These are phyloP conservation scores for Coelastrella sp. DNA, from an alignment of 139 green algal species.

Conservation along the genomic window DNA sequence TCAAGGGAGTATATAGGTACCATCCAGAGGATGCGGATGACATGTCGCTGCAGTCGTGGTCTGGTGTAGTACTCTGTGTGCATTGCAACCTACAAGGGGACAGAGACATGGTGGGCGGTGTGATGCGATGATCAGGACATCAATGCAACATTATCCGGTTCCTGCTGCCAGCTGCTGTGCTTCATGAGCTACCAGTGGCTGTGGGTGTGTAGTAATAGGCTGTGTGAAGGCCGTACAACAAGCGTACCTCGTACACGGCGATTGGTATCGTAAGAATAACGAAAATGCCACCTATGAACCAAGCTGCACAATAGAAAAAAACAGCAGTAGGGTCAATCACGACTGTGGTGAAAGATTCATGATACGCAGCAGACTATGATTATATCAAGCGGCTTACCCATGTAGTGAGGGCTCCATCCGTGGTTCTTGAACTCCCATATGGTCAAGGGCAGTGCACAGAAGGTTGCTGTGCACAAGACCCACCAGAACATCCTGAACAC, in stretches of 20 bases:
- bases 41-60: constrained; percentile 88
- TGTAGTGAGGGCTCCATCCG: constrained; percentile 70
- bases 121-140: no score
- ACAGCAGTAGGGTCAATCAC: no score
- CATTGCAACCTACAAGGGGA: constrained; percentile 82
- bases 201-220: neutral
- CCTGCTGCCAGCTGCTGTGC: neutral
- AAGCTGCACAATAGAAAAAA: constrained; percentile 67
- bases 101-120: neutral
- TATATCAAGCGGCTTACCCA: constrained; percentile 11
- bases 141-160: neutral
- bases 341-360: no score
- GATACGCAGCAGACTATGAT: neutral
- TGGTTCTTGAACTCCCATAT: constrained; percentile 83
- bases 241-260: constrained; percentile 88
- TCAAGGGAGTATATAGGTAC: constrained; percentile 94
- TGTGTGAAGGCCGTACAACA: no score
- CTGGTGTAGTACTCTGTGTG: constrained; percentile 95
- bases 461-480: constrained; percentile 63
- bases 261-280: constrained; percentile 91
- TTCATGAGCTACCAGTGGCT: neutral
- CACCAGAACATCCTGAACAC: constrained; percentile 59
- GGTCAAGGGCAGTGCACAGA: constrained; percentile 79
- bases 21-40: constrained; percentile 94
- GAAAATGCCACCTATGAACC: constrained; percentile 94